These are phyloP conservation scores for Picocystis sp. DNA, from an alignment of 163 green algal genomes.

Conservation along the genomic window DNA sequence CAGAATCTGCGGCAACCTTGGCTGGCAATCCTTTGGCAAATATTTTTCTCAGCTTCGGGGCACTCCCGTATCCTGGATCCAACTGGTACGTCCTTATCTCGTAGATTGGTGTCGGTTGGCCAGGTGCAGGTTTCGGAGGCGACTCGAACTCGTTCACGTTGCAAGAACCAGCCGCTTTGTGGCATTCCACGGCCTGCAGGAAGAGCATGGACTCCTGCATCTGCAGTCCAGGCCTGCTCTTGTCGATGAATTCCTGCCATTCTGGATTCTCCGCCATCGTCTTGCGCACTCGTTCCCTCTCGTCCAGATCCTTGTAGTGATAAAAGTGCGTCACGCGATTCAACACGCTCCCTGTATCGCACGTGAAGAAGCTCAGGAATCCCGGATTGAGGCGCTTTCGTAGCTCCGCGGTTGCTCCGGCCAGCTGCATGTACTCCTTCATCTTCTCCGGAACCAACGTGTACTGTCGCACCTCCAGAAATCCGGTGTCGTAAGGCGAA, in stretches of 20 bases:
- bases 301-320: slow-evolving; percentile 32
- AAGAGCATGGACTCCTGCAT: slow-evolving; percentile 5
- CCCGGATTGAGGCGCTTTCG: slow-evolving; percentile 29
- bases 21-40: slow-evolving; percentile 39
- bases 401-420: slow-evolving; percentile 22
- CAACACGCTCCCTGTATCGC: slow-evolving; percentile 36
- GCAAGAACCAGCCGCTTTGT: too few species aligned
- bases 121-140: too few species aligned
- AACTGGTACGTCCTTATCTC: slow-evolving; percentile 57
- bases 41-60: slow-evolving; percentile 42
- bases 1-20: slow-evolving; percentile 40
- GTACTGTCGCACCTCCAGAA: slow-evolving; percentile 49
- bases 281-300: slow-evolving; percentile 22
- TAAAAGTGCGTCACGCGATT: slow-evolving; percentile 51
- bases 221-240: slow-evolving; percentile 10
- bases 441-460: slow-evolving; percentile 34
- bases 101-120: slow-evolving; percentile 20
- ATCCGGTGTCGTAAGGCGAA: slow-evolving; percentile 5
- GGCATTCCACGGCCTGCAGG: not conserved
- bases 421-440: slow-evolving; percentile 29
- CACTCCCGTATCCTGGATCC: slow-evolving; percentile 45
- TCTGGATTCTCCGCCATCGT: slow-evolving; percentile 13
- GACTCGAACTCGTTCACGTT: too few species aligned
- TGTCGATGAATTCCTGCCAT: slow-evolving; percentile 29
- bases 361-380: slow-evolving; percentile 50